phyloP scores from a whole-genome alignment of 2,329 filamentous ascomycete genomes.

The Lanzia echinophila region DNA sequence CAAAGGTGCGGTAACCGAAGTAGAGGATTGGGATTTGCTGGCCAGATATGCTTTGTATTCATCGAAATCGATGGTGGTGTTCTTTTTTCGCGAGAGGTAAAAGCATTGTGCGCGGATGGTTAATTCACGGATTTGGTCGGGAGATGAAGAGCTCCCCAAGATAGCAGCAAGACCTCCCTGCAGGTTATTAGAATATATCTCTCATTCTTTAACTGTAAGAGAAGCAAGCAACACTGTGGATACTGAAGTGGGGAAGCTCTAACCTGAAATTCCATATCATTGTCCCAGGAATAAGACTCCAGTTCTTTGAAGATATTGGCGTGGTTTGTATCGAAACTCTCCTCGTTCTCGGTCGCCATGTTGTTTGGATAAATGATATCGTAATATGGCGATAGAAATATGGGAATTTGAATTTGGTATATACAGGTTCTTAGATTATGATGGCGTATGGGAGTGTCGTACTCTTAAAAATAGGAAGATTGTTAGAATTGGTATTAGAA shows the following conservation, averaged over 20 bases:
- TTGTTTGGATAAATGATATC: no score
- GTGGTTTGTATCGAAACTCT: neutral
- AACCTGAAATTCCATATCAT: slow-evolving; percentile 63
- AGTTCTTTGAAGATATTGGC: slow-evolving; percentile 51
- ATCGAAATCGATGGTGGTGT: slow-evolving; percentile 55
- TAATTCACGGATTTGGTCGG: slow-evolving; percentile 49
- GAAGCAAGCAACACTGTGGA: neutral
- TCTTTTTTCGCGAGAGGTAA: slow-evolving; percentile 49
- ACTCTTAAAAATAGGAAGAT: no score
- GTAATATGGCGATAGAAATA: no score
- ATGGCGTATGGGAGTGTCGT: no score
- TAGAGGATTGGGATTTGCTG: slow-evolving; percentile 4
- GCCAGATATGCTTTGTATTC: slow-evolving; percentile 59
- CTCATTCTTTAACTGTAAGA: no score
- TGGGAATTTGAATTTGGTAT: no score
- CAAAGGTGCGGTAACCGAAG: neutral
- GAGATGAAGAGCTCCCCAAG: slow-evolving; percentile 48
- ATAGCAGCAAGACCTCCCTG: slow-evolving; percentile 58
- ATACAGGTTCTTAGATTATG: no score
- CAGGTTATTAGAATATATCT: neutral
- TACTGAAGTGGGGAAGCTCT: slow-evolving; percentile 19
- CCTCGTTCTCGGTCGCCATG: no score
- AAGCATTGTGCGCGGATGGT: slow-evolving; percentile 63
- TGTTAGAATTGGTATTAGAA: no score
- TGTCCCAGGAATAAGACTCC: slow-evolving; percentile 60